Base-by-base conservation (phyloP, 148 eudicot species). In the Vaccinium darrowii region DNA sequence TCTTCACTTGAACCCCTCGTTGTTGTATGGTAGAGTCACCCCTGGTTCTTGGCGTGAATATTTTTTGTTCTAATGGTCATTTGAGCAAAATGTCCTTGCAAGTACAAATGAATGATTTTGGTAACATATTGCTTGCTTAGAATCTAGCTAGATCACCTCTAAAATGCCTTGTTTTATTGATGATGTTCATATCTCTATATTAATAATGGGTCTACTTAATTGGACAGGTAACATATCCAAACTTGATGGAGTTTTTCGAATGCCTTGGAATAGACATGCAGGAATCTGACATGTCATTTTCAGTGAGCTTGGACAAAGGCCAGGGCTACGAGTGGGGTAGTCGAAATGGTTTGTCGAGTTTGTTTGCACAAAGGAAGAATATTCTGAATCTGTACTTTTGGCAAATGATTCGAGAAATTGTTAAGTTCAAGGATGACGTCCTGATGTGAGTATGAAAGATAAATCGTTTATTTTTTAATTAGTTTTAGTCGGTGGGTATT, bases 311-410 rank as follows among this genome's bases (percentile, higher is more conserved):
- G 80, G 94, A 94, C 75, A 75, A 90, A 71, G 98, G 98, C n/a
- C 84, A 51, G 1, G 98, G 98, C 16, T 94, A 88, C 52, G 99
- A 97, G 76, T 97, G 99, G 99, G 99, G 99, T 71, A 97, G 94
- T 79, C 92, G 98, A 81, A 94, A 89, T 80, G 99, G 96, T 15
- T 54, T 97, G 4, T 87, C 91, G 1, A 76, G 98, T 80, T 79
- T 97, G 71, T 95, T 97, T 90, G 92, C 99, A 27, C 99, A 97
- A 75, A 97, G 92, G 88, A 91, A 43, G 58, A 97, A 97, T 91
- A 86, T 85, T 3, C 9, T 94, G 1, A 93, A 94, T 87, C 98
- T 98, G 1, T 89, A 92, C 86, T 95, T 95, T 60, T 91, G 90
- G 98, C 90, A 91, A 88, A 97, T 97, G 99, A 67, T 97, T 82